A percentile compares a stretch with the other conserved stretches of the same genome.
Conservation (phyloP, 2,329 filamentous ascomycete genomes). For the Myriosclerotinia duriaeana region DNA sequence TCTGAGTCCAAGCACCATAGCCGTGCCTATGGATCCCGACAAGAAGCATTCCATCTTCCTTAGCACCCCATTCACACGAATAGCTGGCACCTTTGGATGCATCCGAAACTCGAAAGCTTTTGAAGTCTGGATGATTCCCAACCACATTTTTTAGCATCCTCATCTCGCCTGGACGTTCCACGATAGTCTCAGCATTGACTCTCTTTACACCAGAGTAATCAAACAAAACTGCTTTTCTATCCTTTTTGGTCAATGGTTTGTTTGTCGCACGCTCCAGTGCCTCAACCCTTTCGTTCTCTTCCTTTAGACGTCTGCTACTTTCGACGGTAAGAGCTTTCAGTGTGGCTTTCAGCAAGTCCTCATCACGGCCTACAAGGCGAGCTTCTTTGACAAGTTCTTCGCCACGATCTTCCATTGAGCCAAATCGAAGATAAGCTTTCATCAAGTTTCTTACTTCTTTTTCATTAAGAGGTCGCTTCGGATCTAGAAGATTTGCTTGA, state of each 20-base stretch:
- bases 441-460: conserved; percentile 93
- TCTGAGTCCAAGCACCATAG: conserved; percentile 92
- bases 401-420: conserved; percentile 81
- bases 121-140: conserved; percentile 64
- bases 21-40: conserved; percentile 91
- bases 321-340: conserved; percentile 67
- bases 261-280: conserved; percentile 68
- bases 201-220: conserved; percentile 93
- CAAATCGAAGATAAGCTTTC: conserved; percentile 85
- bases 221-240: conserved; percentile 94
- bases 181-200: conserved; percentile 91
- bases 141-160: conserved; percentile 77
- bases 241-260: conserved; percentile 89
- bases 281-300: conserved; percentile 64
- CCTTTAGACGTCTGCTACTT: conserved; percentile 70
- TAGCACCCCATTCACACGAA: conserved; percentile 85
- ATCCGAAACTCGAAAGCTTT: conserved; percentile 81
- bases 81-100: conserved; percentile 92
- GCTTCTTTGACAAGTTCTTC: conserved; percentile 88
- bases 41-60: conserved; percentile 95
- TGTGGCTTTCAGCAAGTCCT: conserved; percentile 72
- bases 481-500: conserved; percentile 73
- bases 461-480: conserved; percentile 83
- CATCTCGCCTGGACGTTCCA: conserved; percentile 88
- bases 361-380: conserved; percentile 77